Base-by-base conservation (phyloP, 805 yeast species). In the Sporopachydermia quercuum region DNA sequence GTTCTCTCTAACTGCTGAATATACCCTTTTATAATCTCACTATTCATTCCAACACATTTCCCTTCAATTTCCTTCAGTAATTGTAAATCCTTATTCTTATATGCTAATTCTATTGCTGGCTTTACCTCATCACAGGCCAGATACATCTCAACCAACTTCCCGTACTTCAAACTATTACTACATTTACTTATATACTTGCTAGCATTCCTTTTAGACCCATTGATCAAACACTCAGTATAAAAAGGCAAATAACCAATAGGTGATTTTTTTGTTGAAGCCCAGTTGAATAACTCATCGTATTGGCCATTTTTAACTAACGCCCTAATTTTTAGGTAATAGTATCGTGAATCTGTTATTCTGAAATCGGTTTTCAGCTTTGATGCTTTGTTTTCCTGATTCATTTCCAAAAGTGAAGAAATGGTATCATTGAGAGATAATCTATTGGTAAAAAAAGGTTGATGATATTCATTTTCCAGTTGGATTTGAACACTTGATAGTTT, bases 201-300 rank as follows among this genome's bases (percentile, higher is more conserved):
- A 1, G 89, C 83, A 38, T 76, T 76, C 16, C 71, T 60, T 33
- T 64, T 58, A 19, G 78, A 77, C 0, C 76, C 81, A 3, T 68
- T 62, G 40, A 63, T 64, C 34, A 70, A 49, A 33, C 78, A 66
- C 33, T 71, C 69, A 13, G 67, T 61, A 41, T 65, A 80, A 46
- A 85, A 76, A 1, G 79, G 76, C 43, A 65, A 67, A 43, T 77
- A 78, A 0, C 89, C 86, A 35, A 85, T 80, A 0, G 83, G 80
- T 0, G 91, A 73, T 44, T 72, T 77, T 36, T 61, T 64, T 5
- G 56, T 33, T 1, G 57, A 52, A 0, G 76, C 70, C 49, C 75
- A 68, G 19, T 70, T 68, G 46, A 65, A 67, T 19, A 83, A 53
- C 33, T 70, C 73, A 15, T 71, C 75, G 60, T 74, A 78, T 35